These are phyloP conservation scores for Chrysopogon serrulatus DNA, from an alignment of 176 grass and related monocot genomes.

Conservation along the genomic window DNA sequence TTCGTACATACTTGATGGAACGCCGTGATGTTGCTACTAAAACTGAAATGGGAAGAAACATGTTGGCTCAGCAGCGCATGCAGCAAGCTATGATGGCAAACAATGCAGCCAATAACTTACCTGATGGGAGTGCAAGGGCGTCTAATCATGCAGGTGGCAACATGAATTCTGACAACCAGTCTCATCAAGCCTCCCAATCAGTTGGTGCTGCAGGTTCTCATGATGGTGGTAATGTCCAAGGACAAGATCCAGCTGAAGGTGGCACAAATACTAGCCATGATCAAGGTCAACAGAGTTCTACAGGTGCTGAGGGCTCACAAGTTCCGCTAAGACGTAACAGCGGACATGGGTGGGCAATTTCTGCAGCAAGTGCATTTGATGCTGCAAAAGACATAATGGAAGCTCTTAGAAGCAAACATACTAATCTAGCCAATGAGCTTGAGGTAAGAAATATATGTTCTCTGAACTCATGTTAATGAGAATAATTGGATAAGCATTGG, in stretches of 20 bases:
- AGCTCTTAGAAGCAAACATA: slow-evolving; percentile 93
- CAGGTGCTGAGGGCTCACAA: slow-evolving; percentile 50
- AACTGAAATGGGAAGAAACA: slow-evolving; percentile 81
- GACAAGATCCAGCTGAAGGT: slow-evolving; percentile 62
- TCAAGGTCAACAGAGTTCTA: slow-evolving; percentile 62
- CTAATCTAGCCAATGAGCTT: slow-evolving; percentile 56
- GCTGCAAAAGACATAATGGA: slow-evolving; percentile 99
- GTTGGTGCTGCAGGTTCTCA: slow-evolving; percentile 57
- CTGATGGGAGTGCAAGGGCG: slow-evolving; percentile 34
- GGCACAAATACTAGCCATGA: slow-evolving; percentile 57
- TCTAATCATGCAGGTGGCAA: slow-evolving; percentile 42
- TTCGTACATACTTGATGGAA: slow-evolving; percentile 98
- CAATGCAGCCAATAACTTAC: slow-evolving; percentile 52
- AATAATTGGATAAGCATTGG: neutral
- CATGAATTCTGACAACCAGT: slow-evolving; percentile 53
- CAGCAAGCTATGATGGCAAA: slow-evolving; percentile 82
- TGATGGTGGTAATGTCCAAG: slow-evolving; percentile 71
- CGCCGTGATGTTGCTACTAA: slow-evolving; percentile 94
- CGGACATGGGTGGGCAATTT: slow-evolving; percentile 70
- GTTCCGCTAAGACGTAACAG: slow-evolving; percentile 56
- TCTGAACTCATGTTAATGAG: neutral
- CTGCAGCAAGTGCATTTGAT: slow-evolving; percentile 94
- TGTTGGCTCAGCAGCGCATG: slow-evolving; percentile 87
- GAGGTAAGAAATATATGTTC: slow-evolving; percentile 39
- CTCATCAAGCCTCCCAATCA: slow-evolving; percentile 55